These are phyloP conservation scores for Emericellopsis cladophorae DNA, from an alignment of 2,329 filamentous ascomycete genomes.

Conservation along the genomic window DNA sequence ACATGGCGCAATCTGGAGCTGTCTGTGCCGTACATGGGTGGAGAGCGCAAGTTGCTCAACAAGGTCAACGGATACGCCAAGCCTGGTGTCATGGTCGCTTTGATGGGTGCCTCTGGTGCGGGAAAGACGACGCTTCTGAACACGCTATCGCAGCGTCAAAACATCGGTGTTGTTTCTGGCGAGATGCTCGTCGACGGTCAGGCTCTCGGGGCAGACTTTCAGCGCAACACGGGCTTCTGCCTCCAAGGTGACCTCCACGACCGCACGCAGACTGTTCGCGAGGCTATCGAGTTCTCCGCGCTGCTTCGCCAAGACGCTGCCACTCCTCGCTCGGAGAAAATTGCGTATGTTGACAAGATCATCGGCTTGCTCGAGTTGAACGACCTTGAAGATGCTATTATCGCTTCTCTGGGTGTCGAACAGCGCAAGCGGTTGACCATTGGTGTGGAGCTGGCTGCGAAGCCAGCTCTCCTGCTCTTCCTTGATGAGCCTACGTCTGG, in stretches of 20 bases:
- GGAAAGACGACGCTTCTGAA: conserved; percentile 79
- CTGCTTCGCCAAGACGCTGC: conserved; percentile 45
- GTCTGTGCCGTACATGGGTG: conserved; percentile 41
- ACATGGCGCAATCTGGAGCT: conserved; percentile 63
- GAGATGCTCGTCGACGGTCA: conserved; percentile 67
- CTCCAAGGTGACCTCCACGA: conserved; percentile 55
- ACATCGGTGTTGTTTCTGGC: conserved; percentile 59
- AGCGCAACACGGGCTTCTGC: conserved; percentile 59
- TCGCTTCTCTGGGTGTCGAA: conserved; percentile 45
- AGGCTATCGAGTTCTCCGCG: conserved; percentile 53
- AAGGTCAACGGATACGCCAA: conserved; percentile 65
- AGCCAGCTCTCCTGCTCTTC: conserved; percentile 46
- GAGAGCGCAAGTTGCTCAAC: conserved; percentile 18
- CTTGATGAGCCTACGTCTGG: conserved; percentile 47
- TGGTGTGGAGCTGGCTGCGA: conserved; percentile 38
- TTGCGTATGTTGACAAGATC: conserved; percentile 52
- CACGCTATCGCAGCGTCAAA: conserved; percentile 60
- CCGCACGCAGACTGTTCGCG: conserved; percentile 48
- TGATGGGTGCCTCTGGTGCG: conserved; percentile 72
- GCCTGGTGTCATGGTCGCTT: conserved; percentile 65
- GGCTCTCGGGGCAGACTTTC: conserved; percentile 57
- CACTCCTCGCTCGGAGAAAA: conserved; percentile 44
- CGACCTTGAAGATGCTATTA: conserved; percentile 47
- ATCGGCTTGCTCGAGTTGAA: conserved; percentile 53
- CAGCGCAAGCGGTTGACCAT: conserved; percentile 42